A percentile compares a stretch with the other conserved stretches of the same genome.
These are phyloP conservation scores for Coniochaeta sp. DNA, from an alignment of 2,329 filamentous ascomycete species.

Conservation along the genomic window DNA sequence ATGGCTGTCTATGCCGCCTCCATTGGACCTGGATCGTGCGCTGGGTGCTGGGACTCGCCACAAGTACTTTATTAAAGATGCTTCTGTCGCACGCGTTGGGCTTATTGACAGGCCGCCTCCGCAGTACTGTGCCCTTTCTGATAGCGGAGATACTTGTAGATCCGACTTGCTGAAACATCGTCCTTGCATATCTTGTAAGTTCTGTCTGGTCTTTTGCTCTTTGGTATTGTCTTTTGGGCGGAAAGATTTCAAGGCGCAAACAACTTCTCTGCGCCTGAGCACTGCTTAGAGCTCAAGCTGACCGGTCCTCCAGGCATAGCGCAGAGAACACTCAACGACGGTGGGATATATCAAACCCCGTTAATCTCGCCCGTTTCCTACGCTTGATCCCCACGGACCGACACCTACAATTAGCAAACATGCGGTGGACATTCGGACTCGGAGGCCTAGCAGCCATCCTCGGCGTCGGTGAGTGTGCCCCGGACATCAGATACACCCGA, in stretches of 20 bases:
- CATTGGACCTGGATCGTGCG: not conserved
- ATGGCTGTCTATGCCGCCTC: not conserved
- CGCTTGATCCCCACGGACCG: not conserved
- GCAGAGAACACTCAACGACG: not conserved
- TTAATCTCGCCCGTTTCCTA: not conserved
- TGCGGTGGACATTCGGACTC: slow-evolving; percentile 3
- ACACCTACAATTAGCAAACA: not conserved
- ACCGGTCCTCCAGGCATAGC: not conserved
- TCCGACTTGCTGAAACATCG: not conserved
- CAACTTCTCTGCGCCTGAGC: not conserved
- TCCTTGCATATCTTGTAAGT: not conserved
- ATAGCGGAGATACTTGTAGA: not conserved
- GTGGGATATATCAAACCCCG: not conserved
- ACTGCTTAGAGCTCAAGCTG: not conserved
- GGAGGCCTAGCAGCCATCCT: not conserved
- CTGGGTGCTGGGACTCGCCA: not conserved
- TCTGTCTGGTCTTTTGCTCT: not conserved
- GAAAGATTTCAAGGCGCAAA: not conserved
- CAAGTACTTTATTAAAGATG: slow-evolving; percentile 1
- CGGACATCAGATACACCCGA: not conserved
- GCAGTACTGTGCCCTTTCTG: not conserved
- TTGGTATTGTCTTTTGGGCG: not conserved
- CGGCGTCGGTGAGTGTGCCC: not conserved
- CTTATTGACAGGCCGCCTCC: not conserved
- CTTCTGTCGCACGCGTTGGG: not conserved